Percentiles rank a stretch among this genome's conserved stretches.
Conservation (phyloP, 805 yeast genomes). For the Candida multigemmis region DNA sequence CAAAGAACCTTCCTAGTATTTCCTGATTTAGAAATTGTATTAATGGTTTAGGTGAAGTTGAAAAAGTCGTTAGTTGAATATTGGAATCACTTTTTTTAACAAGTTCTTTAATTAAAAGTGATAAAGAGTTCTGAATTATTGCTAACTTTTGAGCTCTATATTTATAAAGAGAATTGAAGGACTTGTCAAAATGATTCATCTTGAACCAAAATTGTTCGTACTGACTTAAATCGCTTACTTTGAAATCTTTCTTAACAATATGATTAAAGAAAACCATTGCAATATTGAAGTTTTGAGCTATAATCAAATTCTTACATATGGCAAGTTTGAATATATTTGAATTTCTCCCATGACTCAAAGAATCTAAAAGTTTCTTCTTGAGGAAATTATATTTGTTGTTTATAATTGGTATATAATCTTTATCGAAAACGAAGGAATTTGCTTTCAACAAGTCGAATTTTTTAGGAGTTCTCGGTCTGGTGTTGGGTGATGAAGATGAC, state of each 20-base stretch:
- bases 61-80: neutral
- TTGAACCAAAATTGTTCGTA: constrained; percentile 11
- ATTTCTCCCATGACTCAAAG: no score
- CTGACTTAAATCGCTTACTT: neutral
- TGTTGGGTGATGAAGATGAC: no score
- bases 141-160: constrained; percentile 2
- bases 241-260: no score
- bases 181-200: constrained; percentile 9
- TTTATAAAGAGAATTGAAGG: constrained; percentile 4
- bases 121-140: constrained; percentile 2
- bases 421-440: no score
- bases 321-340: no score
- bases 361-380: no score
- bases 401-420: no score
- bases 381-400: no score
- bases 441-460: no score
- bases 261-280: neutral
- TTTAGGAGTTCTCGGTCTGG: no score
- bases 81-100: constrained; percentile 1
- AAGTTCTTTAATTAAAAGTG: constrained; percentile 3
- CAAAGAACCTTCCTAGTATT: neutral
- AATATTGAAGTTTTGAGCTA: no score
- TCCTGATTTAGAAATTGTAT: neutral
- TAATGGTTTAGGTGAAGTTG: constrained; percentile 1
- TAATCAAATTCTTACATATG: no score